Conservation (phyloP, 139 green algal species). For the Haematococcus lacustris region DNA sequence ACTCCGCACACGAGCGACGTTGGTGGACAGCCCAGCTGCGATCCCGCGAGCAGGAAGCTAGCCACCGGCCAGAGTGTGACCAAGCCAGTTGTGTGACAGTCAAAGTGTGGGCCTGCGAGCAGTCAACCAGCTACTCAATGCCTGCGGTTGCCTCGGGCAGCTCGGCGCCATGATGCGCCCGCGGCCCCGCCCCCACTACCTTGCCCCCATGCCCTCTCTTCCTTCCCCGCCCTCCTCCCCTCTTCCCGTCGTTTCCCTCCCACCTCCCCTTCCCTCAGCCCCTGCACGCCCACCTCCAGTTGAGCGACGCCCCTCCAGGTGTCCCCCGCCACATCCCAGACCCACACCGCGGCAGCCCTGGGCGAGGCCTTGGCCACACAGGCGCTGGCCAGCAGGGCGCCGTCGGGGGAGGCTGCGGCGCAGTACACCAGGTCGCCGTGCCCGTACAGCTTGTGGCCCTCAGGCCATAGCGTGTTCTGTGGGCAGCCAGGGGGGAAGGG, state of each 20-base stretch:
- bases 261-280: background rate
- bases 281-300: slow-evolving; percentile 14
- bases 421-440: slow-evolving; percentile 88
- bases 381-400: slow-evolving; percentile 60
- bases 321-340: slow-evolving; percentile 22
- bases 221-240: too few species aligned
- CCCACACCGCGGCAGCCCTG: slow-evolving; percentile 34
- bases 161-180: background rate
- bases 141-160: background rate
- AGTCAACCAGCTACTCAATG: background rate
- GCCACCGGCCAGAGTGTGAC: slow-evolving; percentile 14
- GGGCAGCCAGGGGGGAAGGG: too few species aligned
- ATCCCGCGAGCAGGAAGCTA: slow-evolving; percentile 22
- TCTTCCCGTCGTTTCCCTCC: too few species aligned
- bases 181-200: background rate
- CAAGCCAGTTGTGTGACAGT: slow-evolving; percentile 91
- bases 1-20: background rate
- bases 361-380: slow-evolving; percentile 49
- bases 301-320: slow-evolving; percentile 31
- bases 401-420: slow-evolving; percentile 50
- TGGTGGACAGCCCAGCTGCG: slow-evolving; percentile 23
- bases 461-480: slow-evolving; percentile 86
- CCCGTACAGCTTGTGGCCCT: slow-evolving; percentile 92
- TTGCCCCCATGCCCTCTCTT: too few species aligned
- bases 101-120: slow-evolving; percentile 68